Percentiles rank a stretch among this genome's conserved stretches.
phyloP scores from a whole-genome alignment of 2,329 filamentous ascomycete genomes.

The Pseudopithomyces maydicus region DNA sequence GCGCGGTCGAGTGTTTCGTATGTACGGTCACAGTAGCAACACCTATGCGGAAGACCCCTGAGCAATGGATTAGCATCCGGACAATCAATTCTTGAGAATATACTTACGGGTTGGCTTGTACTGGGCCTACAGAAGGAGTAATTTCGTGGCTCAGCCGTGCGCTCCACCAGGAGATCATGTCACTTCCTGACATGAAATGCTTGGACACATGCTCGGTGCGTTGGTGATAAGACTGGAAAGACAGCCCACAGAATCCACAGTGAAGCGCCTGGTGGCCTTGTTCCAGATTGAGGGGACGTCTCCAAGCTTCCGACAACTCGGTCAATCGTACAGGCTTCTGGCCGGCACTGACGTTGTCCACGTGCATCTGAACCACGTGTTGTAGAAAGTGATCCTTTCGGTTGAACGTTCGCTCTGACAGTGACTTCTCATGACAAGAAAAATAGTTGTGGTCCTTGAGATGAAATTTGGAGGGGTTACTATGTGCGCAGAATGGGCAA shows the following conservation, averaged over 20 bases:
- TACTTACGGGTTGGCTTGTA: conserved; percentile 19
- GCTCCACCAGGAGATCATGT: conserved; percentile 35
- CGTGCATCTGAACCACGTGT: conserved; percentile 56
- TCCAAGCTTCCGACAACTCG: conserved; percentile 28
- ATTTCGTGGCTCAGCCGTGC: conserved; percentile 24
- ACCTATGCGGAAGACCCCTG: conserved; percentile 25
- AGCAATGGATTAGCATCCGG: neutral
- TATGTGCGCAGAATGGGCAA: conserved; percentile 57
- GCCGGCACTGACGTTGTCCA: conserved; percentile 38
- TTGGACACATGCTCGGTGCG: conserved; percentile 30
- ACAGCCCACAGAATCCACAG: conserved; percentile 33
- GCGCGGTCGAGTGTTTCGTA: conserved; percentile 23
- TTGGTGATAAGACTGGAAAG: conserved; percentile 25
- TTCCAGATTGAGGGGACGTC: conserved; percentile 20
- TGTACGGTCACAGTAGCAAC: conserved; percentile 25
- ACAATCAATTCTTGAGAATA: neutral
- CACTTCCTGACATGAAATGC: conserved; percentile 30
- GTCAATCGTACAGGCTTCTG: conserved; percentile 47
- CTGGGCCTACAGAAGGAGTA: neutral
- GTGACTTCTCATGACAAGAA: conserved; percentile 63
- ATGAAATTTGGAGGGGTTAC: conserved; percentile 53
- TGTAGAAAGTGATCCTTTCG: conserved; percentile 58
- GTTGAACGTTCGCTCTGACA: conserved; percentile 59
- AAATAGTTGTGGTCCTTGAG: conserved; percentile 57
- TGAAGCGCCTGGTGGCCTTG: conserved; percentile 27